These are phyloP conservation scores for Alternaria rosae DNA, from an alignment of 2,329 filamentous ascomycete genomes.

Conservation along the genomic window DNA sequence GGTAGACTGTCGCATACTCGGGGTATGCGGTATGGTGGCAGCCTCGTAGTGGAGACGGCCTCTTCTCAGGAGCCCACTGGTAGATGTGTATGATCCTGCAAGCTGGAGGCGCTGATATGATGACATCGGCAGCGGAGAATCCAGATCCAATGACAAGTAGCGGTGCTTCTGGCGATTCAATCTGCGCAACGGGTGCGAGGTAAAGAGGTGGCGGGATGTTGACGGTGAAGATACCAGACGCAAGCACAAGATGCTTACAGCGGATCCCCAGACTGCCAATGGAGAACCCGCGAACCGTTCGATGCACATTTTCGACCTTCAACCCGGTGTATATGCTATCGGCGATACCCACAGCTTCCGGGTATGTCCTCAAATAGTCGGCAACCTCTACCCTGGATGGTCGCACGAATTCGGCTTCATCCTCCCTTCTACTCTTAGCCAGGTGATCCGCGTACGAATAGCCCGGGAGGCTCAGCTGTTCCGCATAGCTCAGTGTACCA, in stretches of 20 bases:
- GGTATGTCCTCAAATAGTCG: constrained; percentile 63
- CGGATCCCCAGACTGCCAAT: constrained; percentile 60
- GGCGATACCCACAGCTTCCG: constrained; percentile 60
- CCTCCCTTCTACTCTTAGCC: constrained; percentile 48
- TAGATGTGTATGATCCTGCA: constrained; percentile 66
- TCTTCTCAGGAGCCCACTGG: constrained; percentile 64
- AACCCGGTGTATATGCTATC: constrained; percentile 56
- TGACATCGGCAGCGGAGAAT: constrained; percentile 68
- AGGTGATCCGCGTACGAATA: constrained; percentile 66
- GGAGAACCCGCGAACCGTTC: constrained; percentile 57
- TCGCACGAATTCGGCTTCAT: constrained; percentile 59
- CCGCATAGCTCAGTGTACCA: constrained; percentile 67
- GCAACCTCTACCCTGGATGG: constrained; percentile 64
- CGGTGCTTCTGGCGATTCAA: constrained; percentile 42
- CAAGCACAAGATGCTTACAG: constrained; percentile 65
- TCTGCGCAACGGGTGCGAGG: constrained; percentile 55
- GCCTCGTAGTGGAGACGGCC: constrained; percentile 64
- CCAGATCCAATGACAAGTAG: constrained; percentile 67
- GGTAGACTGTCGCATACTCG: constrained; percentile 67
- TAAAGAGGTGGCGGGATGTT: constrained; percentile 60
- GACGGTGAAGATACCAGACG: constrained; percentile 66
- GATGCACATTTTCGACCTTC: constrained; percentile 54
- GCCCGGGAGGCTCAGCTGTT: constrained; percentile 67
- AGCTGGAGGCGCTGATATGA: constrained; percentile 60
- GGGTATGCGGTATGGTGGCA: constrained; percentile 69